Conservation (phyloP, 192 early-diverging fungal species). For the Backusella macrospora region DNA sequence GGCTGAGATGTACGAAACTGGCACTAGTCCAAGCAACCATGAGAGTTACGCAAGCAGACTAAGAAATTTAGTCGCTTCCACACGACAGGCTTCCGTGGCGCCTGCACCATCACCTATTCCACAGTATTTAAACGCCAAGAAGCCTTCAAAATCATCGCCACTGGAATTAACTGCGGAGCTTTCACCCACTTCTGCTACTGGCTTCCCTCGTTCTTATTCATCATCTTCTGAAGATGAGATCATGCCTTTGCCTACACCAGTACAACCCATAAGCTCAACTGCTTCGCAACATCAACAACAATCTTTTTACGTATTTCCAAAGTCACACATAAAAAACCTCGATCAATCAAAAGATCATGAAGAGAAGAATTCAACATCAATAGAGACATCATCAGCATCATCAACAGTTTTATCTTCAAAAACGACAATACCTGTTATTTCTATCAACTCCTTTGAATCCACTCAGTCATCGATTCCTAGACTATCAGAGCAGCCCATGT, state of each 20-base stretch:
- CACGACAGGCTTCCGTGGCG: slow-evolving; percentile 13
- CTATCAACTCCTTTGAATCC: background rate
- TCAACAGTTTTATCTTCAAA: background rate
- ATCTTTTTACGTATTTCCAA: slow-evolving; percentile 1
- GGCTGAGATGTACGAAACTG: background rate
- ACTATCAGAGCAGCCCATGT: slow-evolving; percentile 17
- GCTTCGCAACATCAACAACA: background rate
- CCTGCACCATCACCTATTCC: slow-evolving; percentile 26
- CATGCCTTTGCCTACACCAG: slow-evolving; percentile 10
- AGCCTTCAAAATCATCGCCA: slow-evolving; percentile 17
- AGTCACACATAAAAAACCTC: slow-evolving; percentile 7
- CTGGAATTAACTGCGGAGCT: background rate
- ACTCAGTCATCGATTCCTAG: background rate
- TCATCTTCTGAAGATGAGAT: slow-evolving; percentile 7
- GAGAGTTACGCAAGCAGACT: slow-evolving; percentile 19
- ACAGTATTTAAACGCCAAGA: slow-evolving; percentile 20
- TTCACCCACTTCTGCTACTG: background rate
- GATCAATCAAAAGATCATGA: slow-evolving; percentile 2
- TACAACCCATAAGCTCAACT: background rate
- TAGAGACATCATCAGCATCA: too few relatives aligned
- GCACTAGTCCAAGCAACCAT: background rate
- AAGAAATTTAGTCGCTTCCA: slow-evolving; percentile 16
- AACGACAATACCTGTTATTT: slow-evolving; percentile 11
- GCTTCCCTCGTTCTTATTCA: slow-evolving; percentile 15
- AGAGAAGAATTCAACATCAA: background rate